Percentiles rank a stretch among this genome's conserved stretches.
These are phyloP conservation scores for Filosporella fistucella DNA, from an alignment of 495 filamentous ascomycete species.

Conservation along the genomic window DNA sequence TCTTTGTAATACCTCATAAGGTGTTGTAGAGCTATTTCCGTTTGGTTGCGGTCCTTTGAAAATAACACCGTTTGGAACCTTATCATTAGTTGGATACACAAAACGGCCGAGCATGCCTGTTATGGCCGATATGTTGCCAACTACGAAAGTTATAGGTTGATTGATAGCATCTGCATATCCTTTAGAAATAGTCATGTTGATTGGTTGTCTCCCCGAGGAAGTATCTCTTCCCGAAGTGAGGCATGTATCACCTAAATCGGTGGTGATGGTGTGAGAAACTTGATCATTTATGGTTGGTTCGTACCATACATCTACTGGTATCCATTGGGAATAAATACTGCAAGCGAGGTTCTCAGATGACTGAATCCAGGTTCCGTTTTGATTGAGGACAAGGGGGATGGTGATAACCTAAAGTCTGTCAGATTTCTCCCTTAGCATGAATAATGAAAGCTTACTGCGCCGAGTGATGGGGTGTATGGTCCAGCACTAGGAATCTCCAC, in stretches of 20 bases:
- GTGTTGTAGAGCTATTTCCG: background rate
- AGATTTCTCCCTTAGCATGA: background rate
- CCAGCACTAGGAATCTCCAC: background rate
- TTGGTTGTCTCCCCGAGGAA: background rate
- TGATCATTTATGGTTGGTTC: conserved; percentile 5
- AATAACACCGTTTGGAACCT: conserved; percentile 1
- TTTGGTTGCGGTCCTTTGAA: background rate
- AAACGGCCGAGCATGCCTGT: background rate
- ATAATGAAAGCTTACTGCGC: background rate
- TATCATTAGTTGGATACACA: background rate
- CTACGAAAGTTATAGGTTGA: background rate
- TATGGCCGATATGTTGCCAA: background rate
- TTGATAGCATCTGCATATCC: conserved; percentile 9
- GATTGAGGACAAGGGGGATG: background rate
- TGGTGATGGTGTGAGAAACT: background rate
- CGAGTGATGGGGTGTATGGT: background rate
- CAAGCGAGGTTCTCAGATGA: conserved; percentile 5
- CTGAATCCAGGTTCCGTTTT: conserved; percentile 4
- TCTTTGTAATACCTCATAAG: background rate
- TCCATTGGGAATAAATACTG: conserved; percentile 9
- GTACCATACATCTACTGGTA: conserved; percentile 3
- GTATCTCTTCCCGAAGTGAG: background rate
- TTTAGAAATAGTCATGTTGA: conserved; percentile 4
- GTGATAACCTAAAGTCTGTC: background rate
- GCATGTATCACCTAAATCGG: background rate